Conservation (phyloP, 768 basidiomycete genomes). For the Termitomyces sp. region DNA sequence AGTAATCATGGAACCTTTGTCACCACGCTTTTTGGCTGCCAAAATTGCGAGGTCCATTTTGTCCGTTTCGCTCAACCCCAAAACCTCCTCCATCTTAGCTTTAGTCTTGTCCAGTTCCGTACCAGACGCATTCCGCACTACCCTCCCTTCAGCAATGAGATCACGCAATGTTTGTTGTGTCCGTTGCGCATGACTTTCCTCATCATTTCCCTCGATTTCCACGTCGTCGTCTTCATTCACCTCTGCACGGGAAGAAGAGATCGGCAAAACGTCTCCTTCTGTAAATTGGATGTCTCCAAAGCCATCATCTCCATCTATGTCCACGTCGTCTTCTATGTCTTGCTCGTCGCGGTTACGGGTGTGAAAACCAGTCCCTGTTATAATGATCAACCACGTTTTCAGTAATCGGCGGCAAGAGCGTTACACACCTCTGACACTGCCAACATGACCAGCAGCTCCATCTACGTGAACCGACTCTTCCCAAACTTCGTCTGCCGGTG, state of each 20-base stretch:
- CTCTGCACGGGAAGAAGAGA: slow-evolving; percentile 20
- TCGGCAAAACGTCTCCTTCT: slow-evolving; percentile 62
- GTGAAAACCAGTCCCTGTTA: slow-evolving; percentile 70
- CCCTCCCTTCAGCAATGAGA: slow-evolving; percentile 52
- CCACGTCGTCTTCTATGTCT: slow-evolving; percentile 78
- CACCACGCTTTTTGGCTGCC: slow-evolving; percentile 44
- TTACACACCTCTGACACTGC: slow-evolving; percentile 44
- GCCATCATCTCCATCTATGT: slow-evolving; percentile 73
- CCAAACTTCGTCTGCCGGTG: slow-evolving; percentile 28
- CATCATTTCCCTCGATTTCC: slow-evolving; percentile 38
- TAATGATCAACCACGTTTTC: not conserved
- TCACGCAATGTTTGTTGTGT: slow-evolving; percentile 43
- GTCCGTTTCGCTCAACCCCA: slow-evolving; percentile 40
- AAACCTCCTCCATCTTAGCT: slow-evolving; percentile 35
- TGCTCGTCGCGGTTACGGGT: slow-evolving; percentile 51
- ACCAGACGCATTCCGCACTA: slow-evolving; percentile 24
- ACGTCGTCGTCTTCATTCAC: slow-evolving; percentile 38
- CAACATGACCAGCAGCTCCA: slow-evolving; percentile 39
- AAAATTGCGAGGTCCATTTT: slow-evolving; percentile 47
- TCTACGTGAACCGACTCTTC: slow-evolving; percentile 24
- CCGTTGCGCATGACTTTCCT: slow-evolving; percentile 29
- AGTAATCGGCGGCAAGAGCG: slow-evolving; percentile 5
- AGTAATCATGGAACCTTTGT: slow-evolving; percentile 43
- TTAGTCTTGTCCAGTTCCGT: slow-evolving; percentile 21
- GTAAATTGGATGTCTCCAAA: slow-evolving; percentile 78